These are phyloP conservation scores for Emericellopsis atlantica DNA, from an alignment of 2,329 filamentous ascomycete species.

Conservation along the genomic window DNA sequence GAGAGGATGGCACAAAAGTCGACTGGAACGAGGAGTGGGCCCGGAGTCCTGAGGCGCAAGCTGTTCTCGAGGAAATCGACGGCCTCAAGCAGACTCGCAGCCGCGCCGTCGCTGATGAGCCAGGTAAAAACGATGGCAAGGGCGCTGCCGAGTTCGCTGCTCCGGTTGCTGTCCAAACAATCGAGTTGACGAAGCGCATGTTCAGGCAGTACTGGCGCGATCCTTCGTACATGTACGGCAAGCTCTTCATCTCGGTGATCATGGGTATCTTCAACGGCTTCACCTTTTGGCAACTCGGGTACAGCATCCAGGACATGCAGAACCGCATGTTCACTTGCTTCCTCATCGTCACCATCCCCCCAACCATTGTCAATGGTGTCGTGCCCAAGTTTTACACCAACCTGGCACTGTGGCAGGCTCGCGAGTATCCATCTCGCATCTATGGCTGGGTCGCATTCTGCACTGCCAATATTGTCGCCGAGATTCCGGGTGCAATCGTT, in stretches of 20 bases:
- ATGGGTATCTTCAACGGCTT: constrained; percentile 70
- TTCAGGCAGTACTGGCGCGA: constrained; percentile 67
- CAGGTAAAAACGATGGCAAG: constrained; percentile 11
- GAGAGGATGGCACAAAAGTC: constrained; percentile 25
- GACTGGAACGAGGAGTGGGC: constrained; percentile 70
- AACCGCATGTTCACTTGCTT: constrained; percentile 67
- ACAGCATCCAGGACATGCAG: constrained; percentile 56
- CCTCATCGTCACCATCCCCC: constrained; percentile 51
- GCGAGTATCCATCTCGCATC: constrained; percentile 62
- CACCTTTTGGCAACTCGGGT: constrained; percentile 60
- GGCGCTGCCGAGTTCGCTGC: constrained; percentile 51
- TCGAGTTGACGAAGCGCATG: constrained; percentile 54
- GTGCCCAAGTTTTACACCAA: constrained; percentile 70
- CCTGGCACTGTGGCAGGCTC: constrained; percentile 58
- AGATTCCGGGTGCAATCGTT: constrained; percentile 59
- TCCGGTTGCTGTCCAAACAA: constrained; percentile 47
- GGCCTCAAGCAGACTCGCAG: constrained; percentile 30
- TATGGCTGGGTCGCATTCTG: constrained; percentile 70
- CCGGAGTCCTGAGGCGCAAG: constrained; percentile 46
- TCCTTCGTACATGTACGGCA: constrained; percentile 64
- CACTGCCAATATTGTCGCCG: constrained; percentile 59
- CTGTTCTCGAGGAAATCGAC: constrained; percentile 52
- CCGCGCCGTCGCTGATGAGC: constrained; percentile 1
- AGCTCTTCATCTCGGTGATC: constrained; percentile 59
- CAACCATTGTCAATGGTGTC: constrained; percentile 59